Evolutionary conservation across 2,329 filamentous ascomycete genomes (phyloP).

Genomic region (Tolypocladium ophioglossoides): DNA sequence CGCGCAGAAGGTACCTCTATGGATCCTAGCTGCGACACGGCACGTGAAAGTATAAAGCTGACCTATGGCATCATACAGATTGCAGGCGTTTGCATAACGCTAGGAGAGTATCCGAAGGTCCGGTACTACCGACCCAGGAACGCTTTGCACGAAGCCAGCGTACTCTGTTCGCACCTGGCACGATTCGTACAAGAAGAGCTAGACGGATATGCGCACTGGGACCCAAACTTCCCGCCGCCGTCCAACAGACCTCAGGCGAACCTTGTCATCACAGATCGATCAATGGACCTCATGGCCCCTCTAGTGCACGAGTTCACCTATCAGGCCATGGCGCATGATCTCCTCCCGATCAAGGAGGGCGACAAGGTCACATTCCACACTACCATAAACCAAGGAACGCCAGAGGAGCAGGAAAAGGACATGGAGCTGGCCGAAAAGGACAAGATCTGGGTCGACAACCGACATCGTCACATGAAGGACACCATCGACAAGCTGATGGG

Average conservation of each 20-base stretch:
- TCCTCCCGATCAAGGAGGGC: slow-evolving; percentile 77
- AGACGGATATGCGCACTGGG: slow-evolving; percentile 77
- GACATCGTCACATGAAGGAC: slow-evolving; percentile 96
- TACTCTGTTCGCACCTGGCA: slow-evolving; percentile 79
- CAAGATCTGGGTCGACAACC: slow-evolving; percentile 88
- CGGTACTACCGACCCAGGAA: slow-evolving; percentile 75
- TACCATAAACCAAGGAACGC: slow-evolving; percentile 61
- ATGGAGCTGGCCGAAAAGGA: slow-evolving; percentile 88
- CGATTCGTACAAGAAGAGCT: slow-evolving; percentile 86
- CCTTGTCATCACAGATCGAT: slow-evolving; percentile 79
- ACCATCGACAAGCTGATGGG: slow-evolving; percentile 87
- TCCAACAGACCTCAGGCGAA: slow-evolving; percentile 68
- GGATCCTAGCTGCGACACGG: background rate
- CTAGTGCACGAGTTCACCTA: slow-evolving; percentile 95
- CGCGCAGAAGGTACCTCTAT: slow-evolving; percentile 64
- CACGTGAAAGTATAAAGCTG: background rate
- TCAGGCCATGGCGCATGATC: slow-evolving; percentile 94
- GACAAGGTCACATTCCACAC: slow-evolving; percentile 85
- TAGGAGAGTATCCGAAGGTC: slow-evolving; percentile 91
- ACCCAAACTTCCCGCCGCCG: slow-evolving; percentile 75
- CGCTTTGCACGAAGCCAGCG: slow-evolving; percentile 74
- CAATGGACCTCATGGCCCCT: slow-evolving; percentile 84
- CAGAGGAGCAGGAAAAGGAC: slow-evolving; percentile 69
- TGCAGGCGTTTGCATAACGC: slow-evolving; percentile 65
- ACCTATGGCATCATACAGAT: slow-evolving; percentile 14